Conservation (phyloP, 257 asterid species). For the Fraxinus cuspidata region DNA sequence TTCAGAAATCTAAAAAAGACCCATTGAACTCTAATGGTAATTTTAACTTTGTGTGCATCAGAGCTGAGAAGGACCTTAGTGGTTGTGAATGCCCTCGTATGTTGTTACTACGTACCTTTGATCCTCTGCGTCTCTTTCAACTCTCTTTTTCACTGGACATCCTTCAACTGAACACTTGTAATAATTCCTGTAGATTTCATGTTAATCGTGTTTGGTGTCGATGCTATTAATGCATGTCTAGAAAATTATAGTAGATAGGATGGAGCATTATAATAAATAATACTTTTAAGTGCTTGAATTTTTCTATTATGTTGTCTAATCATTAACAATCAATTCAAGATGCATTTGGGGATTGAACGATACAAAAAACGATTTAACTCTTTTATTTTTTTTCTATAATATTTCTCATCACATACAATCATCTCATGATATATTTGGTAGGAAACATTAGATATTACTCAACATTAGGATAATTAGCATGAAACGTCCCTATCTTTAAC, state of each 20-base stretch:
- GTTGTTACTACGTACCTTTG: conserved; percentile 72
- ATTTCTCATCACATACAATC: no score
- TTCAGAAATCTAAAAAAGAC: not conserved
- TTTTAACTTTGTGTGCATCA: conserved; percentile 16
- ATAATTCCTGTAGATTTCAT: conserved; percentile 56
- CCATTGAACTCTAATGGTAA: not conserved
- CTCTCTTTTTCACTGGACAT: conserved; percentile 89
- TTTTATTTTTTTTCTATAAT: conserved; percentile 67
- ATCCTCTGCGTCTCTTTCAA: conserved; percentile 82
- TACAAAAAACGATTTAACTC: conserved; percentile 26
- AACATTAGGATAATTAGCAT: no score
- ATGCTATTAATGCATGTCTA: not conserved
- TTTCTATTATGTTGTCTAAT: conserved; percentile 23
- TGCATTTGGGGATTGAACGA: no score
- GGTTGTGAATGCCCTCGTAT: conserved; percentile 85
- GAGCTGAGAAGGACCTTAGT: conserved; percentile 41
- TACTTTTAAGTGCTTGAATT: no score
- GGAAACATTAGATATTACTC: no score
- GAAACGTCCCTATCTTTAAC: no score
- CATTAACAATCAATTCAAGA: conserved; percentile 31
- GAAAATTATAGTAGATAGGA: not conserved
- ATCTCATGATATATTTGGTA: no score
- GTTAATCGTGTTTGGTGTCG: not conserved
- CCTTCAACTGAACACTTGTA: conserved; percentile 75
- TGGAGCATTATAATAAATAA: not conserved